A percentile compares a stretch with the other conserved stretches of the same genome.
Evolutionary conservation across 768 basidiomycete genomes (phyloP).

Genomic region (Suillus weaverae): DNA sequence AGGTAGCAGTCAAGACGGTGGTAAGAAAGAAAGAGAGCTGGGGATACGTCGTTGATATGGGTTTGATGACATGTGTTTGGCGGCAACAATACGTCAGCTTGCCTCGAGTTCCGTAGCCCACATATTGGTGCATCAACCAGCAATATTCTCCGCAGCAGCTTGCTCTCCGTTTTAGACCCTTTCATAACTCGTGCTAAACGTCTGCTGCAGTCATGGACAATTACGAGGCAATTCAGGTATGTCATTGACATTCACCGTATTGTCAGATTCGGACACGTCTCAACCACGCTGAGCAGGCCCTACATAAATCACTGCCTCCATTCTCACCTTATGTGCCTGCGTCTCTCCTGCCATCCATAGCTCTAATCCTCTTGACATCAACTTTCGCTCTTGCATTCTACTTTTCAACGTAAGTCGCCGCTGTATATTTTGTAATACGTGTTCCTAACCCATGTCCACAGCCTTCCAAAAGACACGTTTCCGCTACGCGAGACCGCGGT

Average conservation of each 20-base stretch:
- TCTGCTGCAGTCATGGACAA: slow-evolving; percentile 46
- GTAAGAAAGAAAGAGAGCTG: slow-evolving; percentile 24
- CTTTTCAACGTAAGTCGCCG: slow-evolving; percentile 72
- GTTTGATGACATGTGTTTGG: slow-evolving; percentile 69
- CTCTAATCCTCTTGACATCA: slow-evolving; percentile 66
- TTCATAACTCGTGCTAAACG: slow-evolving; percentile 8
- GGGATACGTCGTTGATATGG: slow-evolving; percentile 40
- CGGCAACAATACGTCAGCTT: slow-evolving; percentile 45
- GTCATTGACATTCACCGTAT: slow-evolving; percentile 10
- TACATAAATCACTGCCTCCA: slow-evolving; percentile 65
- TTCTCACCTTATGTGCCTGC: slow-evolving; percentile 75
- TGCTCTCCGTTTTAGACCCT: slow-evolving; percentile 9
- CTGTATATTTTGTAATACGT: slow-evolving; percentile 1
- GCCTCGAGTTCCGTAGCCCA: slow-evolving; percentile 10
- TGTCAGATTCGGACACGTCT: slow-evolving; percentile 1
- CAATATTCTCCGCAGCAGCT: background rate
- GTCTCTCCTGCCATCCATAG: slow-evolving; percentile 67
- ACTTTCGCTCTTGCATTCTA: slow-evolving; percentile 90
- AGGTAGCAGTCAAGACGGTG: slow-evolving; percentile 18
- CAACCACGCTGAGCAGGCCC: slow-evolving; percentile 40
- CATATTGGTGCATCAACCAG: slow-evolving; percentile 6
- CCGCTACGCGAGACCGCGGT: slow-evolving; percentile 68
- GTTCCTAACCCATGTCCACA: slow-evolving; percentile 31
- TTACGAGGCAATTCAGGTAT: slow-evolving; percentile 58
- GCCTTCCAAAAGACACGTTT: slow-evolving; percentile 73